Conservation (phyloP, 192 early-diverging fungal species). For the Nowakowskiella sp. region DNA sequence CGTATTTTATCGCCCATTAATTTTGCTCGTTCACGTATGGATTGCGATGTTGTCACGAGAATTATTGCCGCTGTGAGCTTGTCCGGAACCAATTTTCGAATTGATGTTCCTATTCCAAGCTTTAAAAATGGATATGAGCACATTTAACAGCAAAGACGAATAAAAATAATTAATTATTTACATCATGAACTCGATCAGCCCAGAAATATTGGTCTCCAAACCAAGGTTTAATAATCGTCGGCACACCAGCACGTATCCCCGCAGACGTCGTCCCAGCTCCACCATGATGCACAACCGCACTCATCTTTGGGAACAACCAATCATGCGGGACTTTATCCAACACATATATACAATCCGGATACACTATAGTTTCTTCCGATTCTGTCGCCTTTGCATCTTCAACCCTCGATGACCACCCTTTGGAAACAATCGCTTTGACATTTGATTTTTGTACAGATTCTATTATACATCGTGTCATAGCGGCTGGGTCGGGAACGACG, state of each 20-base stretch:
- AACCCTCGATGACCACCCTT: constrained; percentile 62
- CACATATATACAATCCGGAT: constrained; percentile 44
- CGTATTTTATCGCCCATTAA: constrained; percentile 47
- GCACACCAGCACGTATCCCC: constrained; percentile 62
- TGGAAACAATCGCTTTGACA: constrained; percentile 60
- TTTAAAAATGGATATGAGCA: constrained; percentile 2
- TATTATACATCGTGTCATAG: constrained; percentile 50
- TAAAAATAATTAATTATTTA: constrained; percentile 2
- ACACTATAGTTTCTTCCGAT: constrained; percentile 20
- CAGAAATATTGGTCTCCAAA: constrained; percentile 55
- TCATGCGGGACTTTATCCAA: constrained; percentile 64
- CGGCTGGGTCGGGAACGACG: constrained; percentile 60
- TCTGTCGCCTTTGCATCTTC: constrained; percentile 22
- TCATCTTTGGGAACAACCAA: constrained; percentile 61
- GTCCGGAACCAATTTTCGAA: constrained; percentile 49
- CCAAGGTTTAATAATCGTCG: constrained; percentile 65
- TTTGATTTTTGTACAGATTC: constrained; percentile 54
- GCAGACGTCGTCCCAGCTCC: constrained; percentile 70
- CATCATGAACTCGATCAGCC: constrained; percentile 54
- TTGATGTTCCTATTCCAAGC: constrained; percentile 51
- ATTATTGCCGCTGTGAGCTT: constrained; percentile 40
- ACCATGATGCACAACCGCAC: constrained; percentile 68
- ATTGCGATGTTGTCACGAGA: constrained; percentile 45
- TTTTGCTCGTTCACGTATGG: constrained; percentile 40
- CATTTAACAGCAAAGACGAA: neutral